Evolutionary conservation across 306 rosid genomes (phyloP), one percentile per base, ranked within the genome.

Genomic region (Biancaea sappan): DNA sequence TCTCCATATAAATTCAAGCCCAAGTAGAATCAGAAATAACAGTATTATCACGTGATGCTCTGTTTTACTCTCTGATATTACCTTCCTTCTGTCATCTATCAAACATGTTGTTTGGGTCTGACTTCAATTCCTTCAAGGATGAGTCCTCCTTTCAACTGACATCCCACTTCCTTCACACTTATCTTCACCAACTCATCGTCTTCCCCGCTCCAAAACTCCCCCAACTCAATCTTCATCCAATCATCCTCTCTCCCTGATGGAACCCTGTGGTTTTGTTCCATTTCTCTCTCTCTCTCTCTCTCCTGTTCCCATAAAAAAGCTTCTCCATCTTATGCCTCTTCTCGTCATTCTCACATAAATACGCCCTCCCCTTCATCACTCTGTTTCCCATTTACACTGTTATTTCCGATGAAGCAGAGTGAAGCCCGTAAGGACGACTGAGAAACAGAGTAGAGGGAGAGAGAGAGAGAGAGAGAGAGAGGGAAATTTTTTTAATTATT

Each of bases 171-270:
- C 69, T 21, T 80, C 0, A 88, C 10, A 68, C 77, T 80, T 84
- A 88, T 85, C 19, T 54, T 69, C 25, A 91, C 78, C 44, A 86
- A 79, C 1, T 88, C 79, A 24, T 88, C 86, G 2, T 9, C 31
- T 56, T 84, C 82, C 0, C 75, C 88, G 5, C 19, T 80, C 15
- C 76, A 83, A 47, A 91, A 88, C 53, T 81, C 83, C 0, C 96
- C 96, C 4, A 91, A 28, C 76, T 88, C 83, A 52, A 91, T 80
- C 82, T 91, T 93, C 88, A 76, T 75, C 96, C 96, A 91, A 3
- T 86, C 92, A 69, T 85, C 93, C 0, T 76, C 79, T 67, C 96
- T 84, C 6, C 63, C 34, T 0, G 5, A 14, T 0, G 85, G 69
- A 10, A 67, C 38, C 63, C 16, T 46, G 21, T 12, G 3, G 4